Base-by-base conservation (phyloP, 2,329 filamentous ascomycete species). In the Rutstroemia sp. region DNA sequence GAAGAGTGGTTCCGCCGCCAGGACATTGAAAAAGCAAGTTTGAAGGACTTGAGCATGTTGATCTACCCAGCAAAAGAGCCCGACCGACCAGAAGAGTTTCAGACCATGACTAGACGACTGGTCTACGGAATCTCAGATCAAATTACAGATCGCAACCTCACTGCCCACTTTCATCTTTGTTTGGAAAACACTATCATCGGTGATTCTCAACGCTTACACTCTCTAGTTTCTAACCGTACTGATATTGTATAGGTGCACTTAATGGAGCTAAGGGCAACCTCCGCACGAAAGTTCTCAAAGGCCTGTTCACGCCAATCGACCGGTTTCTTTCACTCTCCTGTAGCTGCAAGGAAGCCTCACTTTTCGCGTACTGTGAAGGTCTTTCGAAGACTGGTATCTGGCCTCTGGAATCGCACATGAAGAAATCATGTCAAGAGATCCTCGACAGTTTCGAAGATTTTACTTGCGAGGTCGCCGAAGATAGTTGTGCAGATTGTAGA, bases 11-110 rank as follows among this genome's bases (percentile, higher is more conserved):
- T 56, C 3, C 5, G 34, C 8, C 17, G 25, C 2, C 44, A 54
- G 10, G 16, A 48, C 1, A 2, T 46, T 14, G 39, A 40, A 9
- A 19, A 52, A 14, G 5, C 55, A 2, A 27, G 45, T 2, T 4
- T 49, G 4, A 23, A 58, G 1, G 57, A 57, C 0, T 45, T 60
- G 51, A 45, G 12, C 14, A 12, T 4, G 5, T 34, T 59, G 14
- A 36, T 60, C 5, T 63, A 50, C 27, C 49, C 58, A n/a, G 54
- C 51, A 25, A 46, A 59, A 12, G 51, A 34, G 3, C 58, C 62
- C 19, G 53, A 61, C 19, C 46, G 56, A 21, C 49, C 52, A 8
- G 12, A n/a, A 5, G 55, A 49, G 5, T 59, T 23, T 48, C 9
- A 23, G 19, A 4, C 48, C 4, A 36, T 48, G 12, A 48, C 47